Evolutionary conservation across 768 basidiomycete species (phyloP), one percentile per base, ranked within the genome.

Genomic region (Russula sp.): DNA sequence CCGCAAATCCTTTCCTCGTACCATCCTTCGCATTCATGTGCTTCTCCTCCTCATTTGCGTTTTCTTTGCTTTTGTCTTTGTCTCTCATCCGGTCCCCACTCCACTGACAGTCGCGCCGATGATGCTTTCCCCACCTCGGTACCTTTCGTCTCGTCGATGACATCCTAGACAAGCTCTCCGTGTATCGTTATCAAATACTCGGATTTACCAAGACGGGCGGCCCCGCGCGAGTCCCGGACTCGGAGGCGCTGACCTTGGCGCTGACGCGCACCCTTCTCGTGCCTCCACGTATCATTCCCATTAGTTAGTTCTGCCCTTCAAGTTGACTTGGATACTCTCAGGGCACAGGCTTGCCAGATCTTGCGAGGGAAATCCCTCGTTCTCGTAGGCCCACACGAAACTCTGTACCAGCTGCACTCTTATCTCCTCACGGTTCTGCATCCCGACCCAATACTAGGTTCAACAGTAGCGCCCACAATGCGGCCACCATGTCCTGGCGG

Each of bases 391-490:
- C 54, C 62, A 1, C 64, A 26, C 42, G 55, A 65, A 9, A 55
- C 61, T 8, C 22, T 63, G 20, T 65, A 65, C 40, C 60, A 65
- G 24, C 50, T 65, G 4, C 64, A 65, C 38, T 56, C 46, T 14
- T 62, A 55, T 28, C 56, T 65, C 38, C 59, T 65, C 40, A 22
- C 13, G 14, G 16, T 13, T 24, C 50, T 65, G 38, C 46, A 26
- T 10, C 22, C 14, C n/a, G 53, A 57, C 5, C 13, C 36, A 28
- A n/a, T 22, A 13, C 44, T 40, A 24, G 18, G 18, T 10, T 9
- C 3, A 38, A 26, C 18, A 4, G 14, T 18, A 24, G 24, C 20
- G 10, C 26, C 9, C 46, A 20, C 48, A 14, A 1, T 8, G 24
- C 55, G 30, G 2, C 14, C 38, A 8, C 50, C 63, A 24, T 67